These are phyloP conservation scores for Linaria vulgaris DNA, from an alignment of 257 asterid species.

Conservation along the genomic window DNA sequence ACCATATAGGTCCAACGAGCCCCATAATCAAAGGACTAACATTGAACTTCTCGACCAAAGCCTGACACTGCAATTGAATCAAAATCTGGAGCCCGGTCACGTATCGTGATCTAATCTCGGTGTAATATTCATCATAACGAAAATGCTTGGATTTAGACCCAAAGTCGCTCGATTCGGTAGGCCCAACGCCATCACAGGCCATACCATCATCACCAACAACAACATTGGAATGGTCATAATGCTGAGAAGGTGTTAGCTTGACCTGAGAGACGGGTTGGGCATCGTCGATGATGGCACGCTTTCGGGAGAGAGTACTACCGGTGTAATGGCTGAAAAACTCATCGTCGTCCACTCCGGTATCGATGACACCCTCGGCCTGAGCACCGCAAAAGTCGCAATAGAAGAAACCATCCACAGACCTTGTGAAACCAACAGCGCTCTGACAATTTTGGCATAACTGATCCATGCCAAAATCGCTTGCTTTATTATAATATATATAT, in stretches of 20 bases:
- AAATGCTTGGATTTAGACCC: conserved; percentile 34
- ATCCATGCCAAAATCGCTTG: too few relatives aligned
- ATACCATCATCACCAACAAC: too few relatives aligned
- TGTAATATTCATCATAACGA: conserved; percentile 48
- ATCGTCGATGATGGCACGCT: conserved; percentile 22
- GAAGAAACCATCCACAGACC: conserved; percentile 55
- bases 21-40: conserved; percentile 68
- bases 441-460: conserved; percentile 51
- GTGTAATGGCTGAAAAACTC: conserved; percentile 13
- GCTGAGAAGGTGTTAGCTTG: too few relatives aligned
- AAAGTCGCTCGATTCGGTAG: conserved; percentile 56
- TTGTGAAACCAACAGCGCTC: conserved; percentile 33
- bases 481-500: too few relatives aligned
- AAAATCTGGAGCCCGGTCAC: conserved; percentile 62
- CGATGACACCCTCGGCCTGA: conserved; percentile 54
- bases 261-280: conserved; percentile 32
- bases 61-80: conserved; percentile 76
- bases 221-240: too few relatives aligned
- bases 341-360: conserved; percentile 52
- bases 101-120: conserved; percentile 59
- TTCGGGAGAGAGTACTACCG: conserved; percentile 32
- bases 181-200: conserved; percentile 48
- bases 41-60: conserved; percentile 66
- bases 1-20: conserved; percentile 64
- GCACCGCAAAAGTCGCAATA: conserved; percentile 52